Evolutionary conservation across 192 early-diverging fungal genomes (phyloP).

Genomic region (Allomyces javanicus): DNA sequence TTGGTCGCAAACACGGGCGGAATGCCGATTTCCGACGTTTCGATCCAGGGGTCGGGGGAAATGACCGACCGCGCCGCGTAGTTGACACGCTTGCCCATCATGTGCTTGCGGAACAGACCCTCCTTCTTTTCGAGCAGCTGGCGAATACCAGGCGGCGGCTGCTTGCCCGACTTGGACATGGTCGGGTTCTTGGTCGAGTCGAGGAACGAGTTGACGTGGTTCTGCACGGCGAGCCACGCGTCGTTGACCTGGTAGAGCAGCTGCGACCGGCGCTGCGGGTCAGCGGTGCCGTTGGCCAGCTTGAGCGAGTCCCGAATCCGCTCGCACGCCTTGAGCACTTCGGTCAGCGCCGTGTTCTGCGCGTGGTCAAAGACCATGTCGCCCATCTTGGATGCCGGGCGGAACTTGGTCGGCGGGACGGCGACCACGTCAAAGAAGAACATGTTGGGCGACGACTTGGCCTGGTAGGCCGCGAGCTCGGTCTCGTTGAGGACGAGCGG

Average conservation of each 20-base stretch:
- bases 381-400: slow-evolving; percentile 75
- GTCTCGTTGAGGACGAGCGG: neutral
- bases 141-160: slow-evolving; percentile 70
- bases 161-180: slow-evolving; percentile 29
- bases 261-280: slow-evolving; percentile 7
- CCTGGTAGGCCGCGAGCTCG: neutral
- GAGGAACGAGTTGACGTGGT: slow-evolving; percentile 77
- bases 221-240: slow-evolving; percentile 64
- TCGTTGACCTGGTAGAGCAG: slow-evolving; percentile 22
- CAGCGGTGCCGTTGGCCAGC: slow-evolving; percentile 6
- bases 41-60: slow-evolving; percentile 91
- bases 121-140: slow-evolving; percentile 98
- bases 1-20: slow-evolving; percentile 87
- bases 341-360: slow-evolving; percentile 75
- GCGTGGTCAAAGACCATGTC: slow-evolving; percentile 81
- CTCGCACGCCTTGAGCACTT: slow-evolving; percentile 64
- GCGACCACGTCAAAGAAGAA: slow-evolving; percentile 87
- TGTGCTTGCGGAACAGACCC: slow-evolving; percentile 95
- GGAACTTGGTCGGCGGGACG: slow-evolving; percentile 82
- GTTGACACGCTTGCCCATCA: slow-evolving; percentile 99
- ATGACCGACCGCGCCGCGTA: slow-evolving; percentile 95
- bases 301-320: slow-evolving; percentile 23
- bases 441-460: slow-evolving; percentile 34
- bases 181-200: slow-evolving; percentile 78
- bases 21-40: slow-evolving; percentile 93